Evolutionary conservation across 371 early-diverging fungal genomes (phyloP).

Genomic region (Smittium mucronatum): DNA sequence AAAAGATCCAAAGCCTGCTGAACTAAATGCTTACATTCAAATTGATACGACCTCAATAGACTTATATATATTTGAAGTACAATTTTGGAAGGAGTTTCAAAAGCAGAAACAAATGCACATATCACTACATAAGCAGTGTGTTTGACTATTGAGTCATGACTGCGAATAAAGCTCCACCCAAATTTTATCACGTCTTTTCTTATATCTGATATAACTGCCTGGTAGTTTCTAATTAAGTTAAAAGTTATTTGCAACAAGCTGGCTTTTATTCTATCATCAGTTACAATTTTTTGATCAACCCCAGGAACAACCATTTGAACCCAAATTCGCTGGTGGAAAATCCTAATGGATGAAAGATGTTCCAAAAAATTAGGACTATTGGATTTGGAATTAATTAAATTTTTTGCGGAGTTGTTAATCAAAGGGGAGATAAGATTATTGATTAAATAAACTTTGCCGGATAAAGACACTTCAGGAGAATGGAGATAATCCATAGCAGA

Average conservation of each 20-base stretch:
- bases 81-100: slow-evolving; percentile 84
- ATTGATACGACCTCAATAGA: slow-evolving; percentile 74
- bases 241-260: slow-evolving; percentile 86
- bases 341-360: slow-evolving; percentile 25
- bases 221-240: slow-evolving; percentile 60
- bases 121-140: slow-evolving; percentile 89
- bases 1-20: slow-evolving; percentile 89
- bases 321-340: slow-evolving; percentile 30
- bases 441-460: slow-evolving; percentile 6
- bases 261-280: slow-evolving; percentile 62
- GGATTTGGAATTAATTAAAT: background rate
- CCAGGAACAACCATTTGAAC: slow-evolving; percentile 21
- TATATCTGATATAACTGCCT: slow-evolving; percentile 57
- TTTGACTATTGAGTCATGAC: slow-evolving; percentile 86
- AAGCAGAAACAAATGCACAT: slow-evolving; percentile 79
- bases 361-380: background rate
- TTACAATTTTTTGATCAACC: slow-evolving; percentile 33
- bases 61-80: slow-evolving; percentile 79
- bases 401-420: background rate
- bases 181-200: slow-evolving; percentile 88
- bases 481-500: background rate
- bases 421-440: background rate
- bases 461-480: background rate
- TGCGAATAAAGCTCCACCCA: slow-evolving; percentile 79
- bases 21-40: slow-evolving; percentile 68